phyloP scores from a whole-genome alignment of 257 asterid genomes.

The Schizonepeta tenuifolia region DNA sequence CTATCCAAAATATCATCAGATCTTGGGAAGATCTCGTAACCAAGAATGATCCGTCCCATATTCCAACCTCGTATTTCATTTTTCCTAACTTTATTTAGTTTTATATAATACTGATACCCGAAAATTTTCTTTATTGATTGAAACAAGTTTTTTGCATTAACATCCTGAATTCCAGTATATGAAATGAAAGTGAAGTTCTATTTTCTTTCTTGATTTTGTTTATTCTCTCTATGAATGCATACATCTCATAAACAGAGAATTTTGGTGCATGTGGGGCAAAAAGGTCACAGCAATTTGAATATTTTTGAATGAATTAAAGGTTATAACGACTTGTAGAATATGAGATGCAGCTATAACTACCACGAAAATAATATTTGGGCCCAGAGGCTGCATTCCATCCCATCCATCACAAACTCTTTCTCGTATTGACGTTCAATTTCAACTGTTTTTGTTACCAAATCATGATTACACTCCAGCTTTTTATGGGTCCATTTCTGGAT shows the following conservation, averaged over 20 bases:
- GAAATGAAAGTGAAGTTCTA: no score
- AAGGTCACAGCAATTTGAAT: not conserved
- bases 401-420: not conserved
- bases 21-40: no score
- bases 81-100: no score
- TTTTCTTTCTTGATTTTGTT: no score
- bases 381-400: not conserved
- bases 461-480: constrained; percentile 8
- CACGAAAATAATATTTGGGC: not conserved
- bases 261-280: not conserved
- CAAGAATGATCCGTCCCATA: not conserved
- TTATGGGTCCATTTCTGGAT: constrained; percentile 1
- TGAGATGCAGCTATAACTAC: not conserved
- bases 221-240: no score
- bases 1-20: no score
- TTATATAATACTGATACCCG: no score
- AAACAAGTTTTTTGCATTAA: no score
- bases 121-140: no score
- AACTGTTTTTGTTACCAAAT: not conserved
- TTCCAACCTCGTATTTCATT: not conserved
- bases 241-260: not conserved
- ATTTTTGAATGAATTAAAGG: not conserved
- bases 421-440: constrained; percentile 16
- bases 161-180: no score
- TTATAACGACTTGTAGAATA: not conserved